Conservation (phyloP, 2,329 filamentous ascomycete species). For the Fonsecaea erecta region DNA sequence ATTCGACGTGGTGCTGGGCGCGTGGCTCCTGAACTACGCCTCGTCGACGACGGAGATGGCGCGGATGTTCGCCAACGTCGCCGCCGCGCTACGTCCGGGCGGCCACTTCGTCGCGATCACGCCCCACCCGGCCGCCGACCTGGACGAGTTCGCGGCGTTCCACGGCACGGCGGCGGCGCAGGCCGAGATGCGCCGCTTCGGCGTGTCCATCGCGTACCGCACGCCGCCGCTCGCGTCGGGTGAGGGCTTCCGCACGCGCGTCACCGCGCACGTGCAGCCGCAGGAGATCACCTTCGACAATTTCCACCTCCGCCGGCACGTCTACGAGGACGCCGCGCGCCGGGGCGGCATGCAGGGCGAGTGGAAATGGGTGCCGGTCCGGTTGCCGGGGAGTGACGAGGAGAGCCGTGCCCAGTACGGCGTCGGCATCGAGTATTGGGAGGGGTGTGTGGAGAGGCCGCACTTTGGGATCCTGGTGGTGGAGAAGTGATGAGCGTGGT, state of each 20-base stretch:
- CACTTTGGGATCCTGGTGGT: conserved; percentile 24
- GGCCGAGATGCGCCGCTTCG: not conserved
- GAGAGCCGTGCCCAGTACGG: conserved; percentile 12
- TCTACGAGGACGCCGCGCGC: conserved; percentile 22
- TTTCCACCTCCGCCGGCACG: conserved; percentile 23
- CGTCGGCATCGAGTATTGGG: conserved; percentile 19
- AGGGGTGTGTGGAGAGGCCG: conserved; percentile 17
- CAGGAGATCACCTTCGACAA: conserved; percentile 27
- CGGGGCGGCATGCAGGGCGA: conserved; percentile 14
- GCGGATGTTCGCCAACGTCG: conserved; percentile 45
- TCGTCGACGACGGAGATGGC: conserved; percentile 38
- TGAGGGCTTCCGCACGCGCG: conserved; percentile 20
- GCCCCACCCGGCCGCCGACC: conserved; percentile 36
- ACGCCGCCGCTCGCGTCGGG: not conserved
- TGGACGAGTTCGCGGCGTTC: conserved; percentile 34
- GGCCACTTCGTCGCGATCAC: conserved; percentile 44
- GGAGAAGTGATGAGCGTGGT: no score
- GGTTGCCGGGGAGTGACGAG: conserved; percentile 16
- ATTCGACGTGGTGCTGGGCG: conserved; percentile 46
- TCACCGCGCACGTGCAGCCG: conserved; percentile 23
- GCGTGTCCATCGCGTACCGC: conserved; percentile 3
- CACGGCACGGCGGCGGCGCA: conserved; percentile 28
- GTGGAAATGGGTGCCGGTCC: conserved; percentile 15
- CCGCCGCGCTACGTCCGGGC: conserved; percentile 43
- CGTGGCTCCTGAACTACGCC: conserved; percentile 49